A percentile compares a stretch with the other conserved stretches of the same genome.
Conservation (phyloP, 495 filamentous ascomycete species). For the Penicillium taxi region DNA sequence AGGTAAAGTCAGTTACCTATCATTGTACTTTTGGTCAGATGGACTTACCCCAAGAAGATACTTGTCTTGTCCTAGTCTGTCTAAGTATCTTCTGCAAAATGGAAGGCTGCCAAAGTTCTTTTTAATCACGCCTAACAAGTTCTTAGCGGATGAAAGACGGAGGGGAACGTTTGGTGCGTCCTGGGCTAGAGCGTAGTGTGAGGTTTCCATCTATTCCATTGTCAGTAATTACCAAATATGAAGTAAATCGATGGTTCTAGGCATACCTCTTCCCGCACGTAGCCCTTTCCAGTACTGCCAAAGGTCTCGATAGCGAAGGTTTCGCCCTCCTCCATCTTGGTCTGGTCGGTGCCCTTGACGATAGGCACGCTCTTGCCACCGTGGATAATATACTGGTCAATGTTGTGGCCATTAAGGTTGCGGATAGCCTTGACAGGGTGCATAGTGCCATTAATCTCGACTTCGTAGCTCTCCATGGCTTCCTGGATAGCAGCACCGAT, state of each 20-base stretch:
- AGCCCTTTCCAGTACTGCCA: constrained; percentile 83
- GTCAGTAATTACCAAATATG: constrained; percentile 10
- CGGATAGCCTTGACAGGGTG: constrained; percentile 79
- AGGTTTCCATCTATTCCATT: constrained; percentile 52
- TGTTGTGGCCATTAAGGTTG: constrained; percentile 85
- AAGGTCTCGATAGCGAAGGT: constrained; percentile 92
- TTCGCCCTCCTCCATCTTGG: constrained; percentile 93
- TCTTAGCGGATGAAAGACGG: constrained; percentile 69
- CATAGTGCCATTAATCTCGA: constrained; percentile 59
- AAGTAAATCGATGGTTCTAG: background rate
- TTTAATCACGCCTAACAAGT: constrained; percentile 74
- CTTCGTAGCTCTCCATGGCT: constrained; percentile 60
- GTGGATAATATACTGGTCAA: constrained; percentile 79
- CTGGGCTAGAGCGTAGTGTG: constrained; percentile 62
- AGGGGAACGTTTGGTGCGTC: constrained; percentile 61
- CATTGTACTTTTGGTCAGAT: constrained; percentile 4
- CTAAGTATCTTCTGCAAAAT: constrained; percentile 78
- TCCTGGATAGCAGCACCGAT: constrained; percentile 58
- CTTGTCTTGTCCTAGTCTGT: constrained; percentile 78
- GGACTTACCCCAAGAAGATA: constrained; percentile 71
- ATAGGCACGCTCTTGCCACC: constrained; percentile 86
- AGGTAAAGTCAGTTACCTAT: constrained; percentile 15
- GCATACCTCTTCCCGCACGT: constrained; percentile 69
- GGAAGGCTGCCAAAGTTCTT: constrained; percentile 89
- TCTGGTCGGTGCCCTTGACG: constrained; percentile 69